These are phyloP conservation scores for Argentina anserina DNA, from an alignment of 306 rosid species.

Conservation along the genomic window DNA sequence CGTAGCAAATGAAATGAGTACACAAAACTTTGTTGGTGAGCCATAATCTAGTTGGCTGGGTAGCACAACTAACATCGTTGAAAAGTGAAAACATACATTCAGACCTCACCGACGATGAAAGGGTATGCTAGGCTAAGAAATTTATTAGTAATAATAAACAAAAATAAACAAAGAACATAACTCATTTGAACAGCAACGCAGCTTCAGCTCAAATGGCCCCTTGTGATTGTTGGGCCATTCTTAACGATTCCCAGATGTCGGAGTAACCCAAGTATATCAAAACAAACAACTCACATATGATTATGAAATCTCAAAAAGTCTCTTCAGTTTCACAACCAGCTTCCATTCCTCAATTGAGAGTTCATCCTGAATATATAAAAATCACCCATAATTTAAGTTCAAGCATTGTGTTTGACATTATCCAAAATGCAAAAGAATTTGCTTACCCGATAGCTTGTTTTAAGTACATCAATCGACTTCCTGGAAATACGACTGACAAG, in stretches of 20 bases:
- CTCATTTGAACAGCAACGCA: too few species aligned
- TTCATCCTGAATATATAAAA: constrained; percentile 55
- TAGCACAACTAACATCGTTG: too few species aligned
- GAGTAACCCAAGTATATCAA: background rate
- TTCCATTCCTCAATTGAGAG: constrained; percentile 72
- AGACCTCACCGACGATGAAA: too few species aligned
- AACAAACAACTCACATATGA: background rate
- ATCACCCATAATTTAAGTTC: background rate
- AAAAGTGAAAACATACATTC: too few species aligned
- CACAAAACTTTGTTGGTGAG: too few species aligned
- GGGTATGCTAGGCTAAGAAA: too few species aligned
- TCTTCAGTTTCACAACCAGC: constrained; percentile 78
- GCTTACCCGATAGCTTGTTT: constrained; percentile 82
- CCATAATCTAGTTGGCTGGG: too few species aligned
- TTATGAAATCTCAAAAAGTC: constrained; percentile 67
- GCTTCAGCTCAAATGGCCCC: too few species aligned
- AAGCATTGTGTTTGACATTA: background rate
- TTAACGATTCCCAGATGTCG: background rate
- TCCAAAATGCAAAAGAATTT: too few species aligned
- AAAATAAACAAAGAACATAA: too few species aligned
- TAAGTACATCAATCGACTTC: constrained; percentile 81
- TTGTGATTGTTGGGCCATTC: background rate
- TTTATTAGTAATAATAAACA: too few species aligned
- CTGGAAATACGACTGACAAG: constrained; percentile 91
- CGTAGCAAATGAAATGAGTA: too few species aligned